Percentiles rank a stretch among this genome's conserved stretches.
Conservation (phyloP, 1,139 yeast genomes). For the Nakaseomyces sp. region DNA sequence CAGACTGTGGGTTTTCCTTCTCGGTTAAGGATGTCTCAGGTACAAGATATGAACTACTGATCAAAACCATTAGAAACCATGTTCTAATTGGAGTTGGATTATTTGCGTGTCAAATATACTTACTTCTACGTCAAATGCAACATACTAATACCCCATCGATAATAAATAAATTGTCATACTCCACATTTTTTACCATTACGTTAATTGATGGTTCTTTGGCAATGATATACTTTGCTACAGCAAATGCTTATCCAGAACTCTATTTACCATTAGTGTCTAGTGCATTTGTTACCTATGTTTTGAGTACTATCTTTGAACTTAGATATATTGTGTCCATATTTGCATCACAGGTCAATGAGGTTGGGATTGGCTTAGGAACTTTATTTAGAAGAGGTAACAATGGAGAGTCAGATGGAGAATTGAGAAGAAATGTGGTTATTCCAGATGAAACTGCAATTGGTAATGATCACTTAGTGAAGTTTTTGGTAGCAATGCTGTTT, state of each 20-base stretch:
- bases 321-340: conserved; percentile 64
- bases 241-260: conserved; percentile 46
- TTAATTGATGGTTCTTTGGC: conserved; percentile 62
- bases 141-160: conserved; percentile 72
- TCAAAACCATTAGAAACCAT: conserved; percentile 37
- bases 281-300: conserved; percentile 59
- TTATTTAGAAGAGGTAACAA: conserved; percentile 18
- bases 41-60: conserved; percentile 43
- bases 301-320: conserved; percentile 70
- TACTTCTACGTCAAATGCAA: conserved; percentile 58
- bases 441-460: conserved; percentile 51
- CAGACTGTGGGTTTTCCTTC: conserved; percentile 71
- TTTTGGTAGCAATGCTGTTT: conserved; percentile 47
- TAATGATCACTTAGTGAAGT: conserved; percentile 53
- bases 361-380: conserved; percentile 22
- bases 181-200: conserved; percentile 47
- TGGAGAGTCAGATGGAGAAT: conserved; percentile 16
- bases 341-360: conserved; percentile 66
- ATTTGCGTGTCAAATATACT: conserved; percentile 40
- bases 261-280: conserved; percentile 62
- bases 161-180: conserved; percentile 58
- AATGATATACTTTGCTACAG: conserved; percentile 50
- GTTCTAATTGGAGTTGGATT: conserved; percentile 43
- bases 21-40: conserved; percentile 45
- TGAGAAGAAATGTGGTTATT: conserved; percentile 19